A percentile compares a stretch with the other conserved stretches of the same genome.
Conservation (phyloP, 2,329 filamentous ascomycete species). For the Scytalidium sp. region DNA sequence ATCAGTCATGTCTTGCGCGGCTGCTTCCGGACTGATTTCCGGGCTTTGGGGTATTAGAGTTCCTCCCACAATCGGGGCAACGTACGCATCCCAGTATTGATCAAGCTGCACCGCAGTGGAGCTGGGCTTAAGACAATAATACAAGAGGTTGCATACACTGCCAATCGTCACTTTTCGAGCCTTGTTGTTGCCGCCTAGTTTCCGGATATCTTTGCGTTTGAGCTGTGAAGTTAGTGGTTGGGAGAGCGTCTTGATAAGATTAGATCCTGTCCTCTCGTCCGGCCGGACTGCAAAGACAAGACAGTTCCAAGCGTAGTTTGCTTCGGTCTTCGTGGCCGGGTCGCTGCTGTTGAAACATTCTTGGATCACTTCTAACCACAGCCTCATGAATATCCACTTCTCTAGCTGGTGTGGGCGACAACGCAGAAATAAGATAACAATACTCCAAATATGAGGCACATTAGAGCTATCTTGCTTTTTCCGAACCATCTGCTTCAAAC, state of each 20-base stretch:
- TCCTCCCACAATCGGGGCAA: constrained; percentile 60
- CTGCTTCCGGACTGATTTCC: constrained; percentile 30
- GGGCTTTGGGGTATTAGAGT: constrained; percentile 41
- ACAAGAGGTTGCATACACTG: constrained; percentile 76
- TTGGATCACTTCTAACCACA: constrained; percentile 78
- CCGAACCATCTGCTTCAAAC: constrained; percentile 67
- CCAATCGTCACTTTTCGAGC: constrained; percentile 58
- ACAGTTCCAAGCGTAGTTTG: constrained; percentile 82
- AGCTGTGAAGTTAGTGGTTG: constrained; percentile 69
- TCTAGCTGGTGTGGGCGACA: constrained; percentile 54
- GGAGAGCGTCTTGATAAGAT: constrained; percentile 60
- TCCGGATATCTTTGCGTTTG: constrained; percentile 58
- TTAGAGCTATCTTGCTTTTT: constrained; percentile 57
- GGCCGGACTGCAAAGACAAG: constrained; percentile 73
- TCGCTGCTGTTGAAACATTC: constrained; percentile 81
- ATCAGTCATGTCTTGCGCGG: constrained; percentile 50
- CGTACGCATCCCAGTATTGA: constrained; percentile 73
- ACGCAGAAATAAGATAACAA: constrained; percentile 74
- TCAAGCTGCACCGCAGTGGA: constrained; percentile 66
- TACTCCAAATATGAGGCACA: constrained; percentile 88
- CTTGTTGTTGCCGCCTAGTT: constrained; percentile 48
- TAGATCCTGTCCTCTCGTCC: constrained; percentile 52
- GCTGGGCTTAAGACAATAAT: constrained; percentile 76
- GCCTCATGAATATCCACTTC: constrained; percentile 68
- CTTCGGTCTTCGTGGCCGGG: constrained; percentile 65